Conservation (phyloP, 192 early-diverging fungal species). For the Piromyces sp. region DNA sequence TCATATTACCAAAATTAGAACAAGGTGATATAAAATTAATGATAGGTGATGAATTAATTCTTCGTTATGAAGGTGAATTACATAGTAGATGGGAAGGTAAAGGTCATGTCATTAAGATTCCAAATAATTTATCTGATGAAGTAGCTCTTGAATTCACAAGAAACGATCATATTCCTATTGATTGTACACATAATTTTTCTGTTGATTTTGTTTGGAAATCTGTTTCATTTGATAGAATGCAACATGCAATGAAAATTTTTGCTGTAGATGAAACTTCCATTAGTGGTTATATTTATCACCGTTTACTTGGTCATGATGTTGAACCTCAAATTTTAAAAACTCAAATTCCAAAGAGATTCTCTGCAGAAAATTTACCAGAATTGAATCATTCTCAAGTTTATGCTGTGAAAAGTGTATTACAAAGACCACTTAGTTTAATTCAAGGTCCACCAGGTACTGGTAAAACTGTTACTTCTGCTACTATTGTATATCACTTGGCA, state of each 20-base stretch:
- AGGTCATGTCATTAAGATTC: constrained; percentile 89
- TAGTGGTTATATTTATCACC: constrained; percentile 89
- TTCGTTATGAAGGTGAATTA: constrained; percentile 74
- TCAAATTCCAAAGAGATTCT: constrained; percentile 70
- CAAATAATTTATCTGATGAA: constrained; percentile 88
- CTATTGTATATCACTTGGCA: constrained; percentile 91
- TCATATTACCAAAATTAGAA: constrained; percentile 82
- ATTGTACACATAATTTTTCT: constrained; percentile 71
- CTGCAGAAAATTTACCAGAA: constrained; percentile 84
- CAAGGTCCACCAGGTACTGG: constrained; percentile 81
- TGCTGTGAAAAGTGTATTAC: constrained; percentile 84
- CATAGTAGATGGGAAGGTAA: constrained; percentile 66
- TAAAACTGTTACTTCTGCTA: constrained; percentile 95
- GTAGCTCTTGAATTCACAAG: constrained; percentile 76
- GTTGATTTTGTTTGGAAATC: constrained; percentile 99
- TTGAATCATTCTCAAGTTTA: constrained; percentile 91
- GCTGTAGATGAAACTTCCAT: constrained; percentile 86
- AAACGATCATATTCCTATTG: constrained; percentile 43
- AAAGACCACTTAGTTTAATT: constrained; percentile 81
- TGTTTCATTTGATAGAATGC: constrained; percentile 91
- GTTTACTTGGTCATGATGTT: constrained; percentile 83
- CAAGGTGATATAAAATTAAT: constrained; percentile 74
- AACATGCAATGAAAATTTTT: constrained; percentile 88
- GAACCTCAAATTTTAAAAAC: constrained; percentile 66
- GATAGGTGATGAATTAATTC: constrained; percentile 81